Conservation (phyloP, 2,329 filamentous ascomycete species). For the Colletotrichum echinochloae region DNA sequence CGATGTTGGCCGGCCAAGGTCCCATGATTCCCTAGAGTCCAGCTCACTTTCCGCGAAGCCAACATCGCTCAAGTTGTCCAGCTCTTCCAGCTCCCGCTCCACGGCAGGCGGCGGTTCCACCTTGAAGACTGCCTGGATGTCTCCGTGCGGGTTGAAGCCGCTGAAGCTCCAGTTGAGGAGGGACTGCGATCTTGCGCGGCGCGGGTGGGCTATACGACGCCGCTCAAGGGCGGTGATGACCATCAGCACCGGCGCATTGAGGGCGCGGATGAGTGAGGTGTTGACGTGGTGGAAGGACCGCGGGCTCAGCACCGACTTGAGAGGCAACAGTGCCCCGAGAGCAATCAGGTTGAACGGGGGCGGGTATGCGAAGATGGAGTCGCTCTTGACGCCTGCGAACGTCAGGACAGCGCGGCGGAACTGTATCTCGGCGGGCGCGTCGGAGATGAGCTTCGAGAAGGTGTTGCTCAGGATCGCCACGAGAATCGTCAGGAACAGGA, state of each 20-base stretch:
- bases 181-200: conserved; percentile 57
- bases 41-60: conserved; percentile 35
- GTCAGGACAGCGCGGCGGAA: conserved; percentile 79
- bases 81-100: conserved; percentile 47
- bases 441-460: conserved; percentile 75
- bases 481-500: conserved; percentile 78
- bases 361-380: conserved; percentile 76
- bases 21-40: conserved; percentile 14
- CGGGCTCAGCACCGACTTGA: conserved; percentile 72
- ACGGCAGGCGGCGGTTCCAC: conserved; percentile 63
- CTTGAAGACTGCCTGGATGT: conserved; percentile 71
- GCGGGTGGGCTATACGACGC: conserved; percentile 50
- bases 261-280: conserved; percentile 70
- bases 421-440: conserved; percentile 77
- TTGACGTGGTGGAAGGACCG: conserved; percentile 79
- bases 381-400: conserved; percentile 79
- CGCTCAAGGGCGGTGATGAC: conserved; percentile 72
- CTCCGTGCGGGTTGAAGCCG: conserved; percentile 65
- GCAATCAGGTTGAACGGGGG: conserved; percentile 79
- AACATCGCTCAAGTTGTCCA: conserved; percentile 39
- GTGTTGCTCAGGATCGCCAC: conserved; percentile 80
- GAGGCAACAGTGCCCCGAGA: conserved; percentile 72
- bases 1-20: conserved; percentile 10
- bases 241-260: conserved; percentile 74
- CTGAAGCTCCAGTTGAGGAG: conserved; percentile 42